These are phyloP conservation scores for Solanum chmielewskii DNA, from an alignment of 257 asterid genomes.

Conservation along the genomic window DNA sequence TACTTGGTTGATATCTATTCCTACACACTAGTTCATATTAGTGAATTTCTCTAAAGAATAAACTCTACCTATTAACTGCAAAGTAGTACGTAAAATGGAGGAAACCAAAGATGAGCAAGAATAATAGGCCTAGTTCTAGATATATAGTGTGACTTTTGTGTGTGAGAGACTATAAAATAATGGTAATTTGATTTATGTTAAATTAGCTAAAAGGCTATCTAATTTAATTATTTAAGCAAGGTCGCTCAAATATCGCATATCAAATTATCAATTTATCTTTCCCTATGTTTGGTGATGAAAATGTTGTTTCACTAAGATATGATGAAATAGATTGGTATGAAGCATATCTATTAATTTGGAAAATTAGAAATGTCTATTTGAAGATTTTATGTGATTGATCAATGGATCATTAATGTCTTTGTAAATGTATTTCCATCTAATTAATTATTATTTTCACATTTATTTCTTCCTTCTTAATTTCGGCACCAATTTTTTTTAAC, in stretches of 20 bases:
- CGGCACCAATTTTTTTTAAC: not conserved
- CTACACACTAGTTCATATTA: too few relatives aligned
- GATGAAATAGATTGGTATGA: not conserved
- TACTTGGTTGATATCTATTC: too few relatives aligned
- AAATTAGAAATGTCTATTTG: not conserved
- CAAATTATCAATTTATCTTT: not conserved
- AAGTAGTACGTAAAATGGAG: too few relatives aligned
- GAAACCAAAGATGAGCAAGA: too few relatives aligned
- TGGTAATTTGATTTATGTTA: not conserved
- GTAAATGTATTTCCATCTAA: not conserved
- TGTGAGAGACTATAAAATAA: not conserved
- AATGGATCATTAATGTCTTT: not conserved
- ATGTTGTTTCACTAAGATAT: too few relatives aligned
- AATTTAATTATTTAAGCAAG: not conserved
- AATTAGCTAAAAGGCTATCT: not conserved
- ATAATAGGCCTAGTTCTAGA: not conserved
- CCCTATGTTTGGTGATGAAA: not conserved
- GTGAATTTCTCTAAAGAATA: too few relatives aligned
- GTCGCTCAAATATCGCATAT: not conserved
- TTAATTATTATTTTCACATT: not conserved
- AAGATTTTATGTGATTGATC: not conserved
- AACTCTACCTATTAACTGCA: too few relatives aligned
- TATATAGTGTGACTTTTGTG: not conserved
- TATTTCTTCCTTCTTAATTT: not conserved
- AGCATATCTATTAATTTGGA: not conserved